Conservation (phyloP, 2,329 filamentous ascomycete genomes). For the Myriosclerotinia curreyana region DNA sequence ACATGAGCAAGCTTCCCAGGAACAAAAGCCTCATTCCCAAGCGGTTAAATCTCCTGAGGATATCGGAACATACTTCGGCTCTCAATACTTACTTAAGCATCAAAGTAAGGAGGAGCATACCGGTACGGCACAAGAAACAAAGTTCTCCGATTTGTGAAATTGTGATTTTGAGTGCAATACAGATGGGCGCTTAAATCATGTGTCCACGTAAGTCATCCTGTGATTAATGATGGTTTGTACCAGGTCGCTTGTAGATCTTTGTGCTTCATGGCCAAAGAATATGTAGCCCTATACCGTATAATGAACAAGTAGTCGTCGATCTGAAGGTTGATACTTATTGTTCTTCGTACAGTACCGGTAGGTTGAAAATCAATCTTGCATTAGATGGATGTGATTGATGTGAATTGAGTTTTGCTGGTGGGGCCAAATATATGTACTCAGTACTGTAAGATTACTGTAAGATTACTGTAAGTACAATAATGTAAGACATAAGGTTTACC, state of each 20-base stretch:
- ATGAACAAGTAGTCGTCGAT: background rate
- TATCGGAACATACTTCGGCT: too few species aligned
- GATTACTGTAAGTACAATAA: too few species aligned
- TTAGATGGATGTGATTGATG: constrained; percentile 9
- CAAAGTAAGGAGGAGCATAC: background rate
- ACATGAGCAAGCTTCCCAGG: background rate
- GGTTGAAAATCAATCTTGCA: background rate
- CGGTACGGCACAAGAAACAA: background rate
- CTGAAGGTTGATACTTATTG: background rate
- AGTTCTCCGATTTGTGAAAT: background rate
- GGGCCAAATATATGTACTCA: background rate
- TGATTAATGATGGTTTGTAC: background rate
- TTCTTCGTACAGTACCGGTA: background rate
- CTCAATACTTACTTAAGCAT: background rate
- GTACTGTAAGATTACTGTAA: background rate
- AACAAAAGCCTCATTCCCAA: background rate
- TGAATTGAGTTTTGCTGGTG: background rate
- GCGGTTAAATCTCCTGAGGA: background rate
- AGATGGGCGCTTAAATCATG: background rate
- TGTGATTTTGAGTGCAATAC: background rate
- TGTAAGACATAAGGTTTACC: too few species aligned
- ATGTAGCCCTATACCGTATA: background rate
- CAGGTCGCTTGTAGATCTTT: background rate
- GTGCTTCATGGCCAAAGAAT: background rate
- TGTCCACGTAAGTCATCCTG: background rate